A percentile compares a stretch with the other conserved stretches of the same genome.
phyloP scores from a whole-genome alignment of 345 rosid genomes.

The Pugionium dolabratum region DNA sequence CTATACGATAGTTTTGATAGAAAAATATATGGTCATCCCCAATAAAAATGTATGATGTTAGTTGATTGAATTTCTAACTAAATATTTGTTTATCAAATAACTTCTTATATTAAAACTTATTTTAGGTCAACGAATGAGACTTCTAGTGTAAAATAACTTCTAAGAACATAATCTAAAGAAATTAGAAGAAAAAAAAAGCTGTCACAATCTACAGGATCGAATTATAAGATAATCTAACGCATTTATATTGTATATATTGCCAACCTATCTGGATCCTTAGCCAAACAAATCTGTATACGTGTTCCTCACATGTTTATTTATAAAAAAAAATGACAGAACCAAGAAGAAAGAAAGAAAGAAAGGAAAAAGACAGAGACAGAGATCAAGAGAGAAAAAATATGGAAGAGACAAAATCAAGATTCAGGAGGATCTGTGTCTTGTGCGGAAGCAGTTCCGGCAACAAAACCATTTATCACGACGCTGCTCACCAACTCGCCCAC shows the following conservation, averaged over 20 bases:
- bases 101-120: no score
- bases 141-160: no score
- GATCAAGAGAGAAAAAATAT: not conserved
- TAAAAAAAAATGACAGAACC: constrained; percentile 33
- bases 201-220: constrained; percentile 36
- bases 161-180: no score
- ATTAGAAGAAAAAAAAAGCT: constrained; percentile 5
- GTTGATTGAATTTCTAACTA: no score
- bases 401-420: constrained; percentile 43
- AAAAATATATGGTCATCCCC: no score
- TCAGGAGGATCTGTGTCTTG: constrained; percentile 44
- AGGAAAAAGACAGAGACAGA: constrained; percentile 29
- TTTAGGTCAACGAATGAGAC: no score
- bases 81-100: no score
- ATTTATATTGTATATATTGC: constrained; percentile 25
- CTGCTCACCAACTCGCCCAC: constrained; percentile 42
- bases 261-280: constrained; percentile 31
- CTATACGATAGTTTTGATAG: no score
- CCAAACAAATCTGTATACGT: constrained; percentile 27
- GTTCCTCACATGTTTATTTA: constrained; percentile 20
- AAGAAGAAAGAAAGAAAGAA: not conserved
- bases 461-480: constrained; percentile 41
- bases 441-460: constrained; percentile 45
- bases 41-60: no score
- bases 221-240: constrained; percentile 17